phyloP scores from a whole-genome alignment of 495 filamentous ascomycete species.

The Diplogelasinospora grovesii region DNA sequence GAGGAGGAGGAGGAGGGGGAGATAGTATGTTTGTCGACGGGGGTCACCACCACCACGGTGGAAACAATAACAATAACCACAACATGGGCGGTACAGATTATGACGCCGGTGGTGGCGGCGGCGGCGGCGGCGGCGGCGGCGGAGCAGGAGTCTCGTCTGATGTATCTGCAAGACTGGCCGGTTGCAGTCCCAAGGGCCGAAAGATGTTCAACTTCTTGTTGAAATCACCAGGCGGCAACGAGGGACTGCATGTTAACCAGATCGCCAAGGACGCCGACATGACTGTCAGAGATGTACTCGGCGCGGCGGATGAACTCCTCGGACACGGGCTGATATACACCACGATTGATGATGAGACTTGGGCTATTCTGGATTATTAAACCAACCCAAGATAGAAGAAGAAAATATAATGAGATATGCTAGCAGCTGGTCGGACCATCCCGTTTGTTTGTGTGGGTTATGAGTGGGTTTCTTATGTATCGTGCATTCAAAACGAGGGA shows the following conservation, averaged over 20 bases:
- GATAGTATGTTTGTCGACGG: constrained; percentile 50
- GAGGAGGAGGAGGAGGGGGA: constrained; percentile 33
- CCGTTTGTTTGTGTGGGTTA: too few relatives aligned
- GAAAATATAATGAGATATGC: too few relatives aligned
- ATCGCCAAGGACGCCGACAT: constrained; percentile 60
- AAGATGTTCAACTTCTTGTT: constrained; percentile 63
- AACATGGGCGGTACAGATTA: constrained; percentile 32
- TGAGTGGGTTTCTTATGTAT: too few relatives aligned
- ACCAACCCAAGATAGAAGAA: too few relatives aligned
- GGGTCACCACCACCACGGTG: too few relatives aligned
- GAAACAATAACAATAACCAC: too few relatives aligned
- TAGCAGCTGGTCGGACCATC: too few relatives aligned
- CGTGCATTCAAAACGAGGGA: too few relatives aligned
- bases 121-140: constrained; percentile 5
- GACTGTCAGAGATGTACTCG: constrained; percentile 59
- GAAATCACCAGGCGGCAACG: constrained; percentile 58
- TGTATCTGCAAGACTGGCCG: constrained; percentile 30
- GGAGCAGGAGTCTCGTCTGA: not conserved
- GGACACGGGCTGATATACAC: constrained; percentile 72
- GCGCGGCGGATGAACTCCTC: constrained; percentile 73
- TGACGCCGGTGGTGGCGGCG: constrained; percentile 14
- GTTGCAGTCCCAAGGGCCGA: constrained; percentile 49
- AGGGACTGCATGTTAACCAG: constrained; percentile 71
- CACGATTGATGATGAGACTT: constrained; percentile 83
- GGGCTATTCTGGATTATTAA: constrained; percentile 62